These are phyloP conservation scores for Vitis rupestris DNA, from an alignment of 164 flowering plant genomes.

Conservation along the genomic window DNA sequence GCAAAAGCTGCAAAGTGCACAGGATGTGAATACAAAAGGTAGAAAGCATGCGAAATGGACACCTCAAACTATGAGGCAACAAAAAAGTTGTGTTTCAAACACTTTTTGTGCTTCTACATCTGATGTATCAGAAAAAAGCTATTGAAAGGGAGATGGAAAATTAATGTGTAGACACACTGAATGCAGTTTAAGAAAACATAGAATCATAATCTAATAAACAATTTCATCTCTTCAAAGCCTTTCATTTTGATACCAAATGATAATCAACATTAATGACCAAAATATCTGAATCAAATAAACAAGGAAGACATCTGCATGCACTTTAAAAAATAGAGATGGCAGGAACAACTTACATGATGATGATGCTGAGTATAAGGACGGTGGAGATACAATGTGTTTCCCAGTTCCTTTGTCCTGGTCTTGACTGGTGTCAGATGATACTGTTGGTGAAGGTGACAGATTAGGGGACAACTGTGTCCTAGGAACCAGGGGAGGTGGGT, in stretches of 20 bases:
- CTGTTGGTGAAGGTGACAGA: constrained; percentile 34
- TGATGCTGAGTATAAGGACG: constrained; percentile 23
- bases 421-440: constrained; percentile 28
- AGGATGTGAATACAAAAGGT: not conserved
- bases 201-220: not conserved
- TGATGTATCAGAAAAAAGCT: not conserved
- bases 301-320: not conserved
- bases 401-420: constrained; percentile 15
- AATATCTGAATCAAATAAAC: not conserved
- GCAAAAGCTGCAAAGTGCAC: constrained; percentile 31
- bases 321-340: not conserved
- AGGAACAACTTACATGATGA: constrained; percentile 45
- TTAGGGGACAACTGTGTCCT: constrained; percentile 21
- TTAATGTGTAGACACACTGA: not conserved
- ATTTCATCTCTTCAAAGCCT: not conserved
- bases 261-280: too few relatives aligned
- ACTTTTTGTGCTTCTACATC: not conserved
- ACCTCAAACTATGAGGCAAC: not conserved
- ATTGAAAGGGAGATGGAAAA: not conserved
- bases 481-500: constrained; percentile 19
- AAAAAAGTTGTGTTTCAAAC: not conserved
- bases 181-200: not conserved
- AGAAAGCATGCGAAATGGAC: too few relatives aligned
- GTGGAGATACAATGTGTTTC: constrained; percentile 24
- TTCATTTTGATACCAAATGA: not conserved